Evolutionary conservation across 306 rosid genomes (phyloP).

Genomic region (Arachis stenosperma): DNA sequence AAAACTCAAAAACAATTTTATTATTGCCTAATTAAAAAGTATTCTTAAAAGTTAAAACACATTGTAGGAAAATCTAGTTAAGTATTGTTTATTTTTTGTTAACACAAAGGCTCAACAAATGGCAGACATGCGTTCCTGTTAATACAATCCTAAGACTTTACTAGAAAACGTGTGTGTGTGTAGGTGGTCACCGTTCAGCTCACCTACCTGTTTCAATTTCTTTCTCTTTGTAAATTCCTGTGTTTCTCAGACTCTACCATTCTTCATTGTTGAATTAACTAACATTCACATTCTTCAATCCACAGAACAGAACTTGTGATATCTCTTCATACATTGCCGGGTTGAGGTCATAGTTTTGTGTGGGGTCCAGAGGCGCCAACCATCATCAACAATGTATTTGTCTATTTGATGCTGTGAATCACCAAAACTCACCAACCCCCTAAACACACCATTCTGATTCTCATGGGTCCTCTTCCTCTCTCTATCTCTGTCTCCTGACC

Average conservation of each 20-base stretch:
- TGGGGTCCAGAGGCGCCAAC: slow-evolving; percentile 48
- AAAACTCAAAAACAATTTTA: too few relatives aligned
- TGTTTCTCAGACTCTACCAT: background rate
- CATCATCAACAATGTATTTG: slow-evolving; percentile 51
- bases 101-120: too few relatives aligned
- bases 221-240: background rate
- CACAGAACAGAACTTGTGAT: background rate
- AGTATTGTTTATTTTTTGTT: too few relatives aligned
- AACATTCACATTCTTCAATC: background rate
- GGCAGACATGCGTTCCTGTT: background rate
- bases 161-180: slow-evolving; percentile 63
- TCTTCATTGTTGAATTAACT: background rate
- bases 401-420: slow-evolving; percentile 49
- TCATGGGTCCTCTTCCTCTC: slow-evolving; percentile 36
- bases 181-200: slow-evolving; percentile 51
- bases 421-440: slow-evolving; percentile 52
- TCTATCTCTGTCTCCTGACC: slow-evolving; percentile 29
- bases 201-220: slow-evolving; percentile 50
- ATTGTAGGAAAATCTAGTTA: too few relatives aligned
- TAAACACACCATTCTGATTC: slow-evolving; percentile 26
- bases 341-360: slow-evolving; percentile 22
- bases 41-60: too few relatives aligned
- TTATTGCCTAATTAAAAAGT: too few relatives aligned
- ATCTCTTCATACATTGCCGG: background rate
- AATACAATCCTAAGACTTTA: too few relatives aligned